Percentiles rank a stretch among this genome's conserved stretches.
phyloP scores from a whole-genome alignment of 2,329 filamentous ascomycete genomes.

The Cladosporium velox region DNA sequence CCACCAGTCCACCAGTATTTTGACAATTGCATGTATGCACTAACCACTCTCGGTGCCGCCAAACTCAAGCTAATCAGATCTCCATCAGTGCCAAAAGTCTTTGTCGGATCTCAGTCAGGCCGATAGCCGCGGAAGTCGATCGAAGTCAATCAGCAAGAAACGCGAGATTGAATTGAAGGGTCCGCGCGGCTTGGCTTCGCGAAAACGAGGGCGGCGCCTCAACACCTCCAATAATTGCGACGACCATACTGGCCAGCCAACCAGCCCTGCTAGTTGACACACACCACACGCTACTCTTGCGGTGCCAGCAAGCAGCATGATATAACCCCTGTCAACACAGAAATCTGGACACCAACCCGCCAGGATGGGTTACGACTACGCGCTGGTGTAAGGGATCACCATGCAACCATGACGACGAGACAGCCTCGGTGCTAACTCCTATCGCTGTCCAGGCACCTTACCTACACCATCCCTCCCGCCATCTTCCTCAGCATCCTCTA shows the following conservation, averaged over 20 bases:
- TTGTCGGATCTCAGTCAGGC: neutral
- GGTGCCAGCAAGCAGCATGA: slow-evolving; percentile 12
- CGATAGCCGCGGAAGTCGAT: slow-evolving; percentile 11
- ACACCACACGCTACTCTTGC: neutral
- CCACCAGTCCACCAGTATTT: too few species aligned
- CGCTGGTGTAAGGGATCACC: slow-evolving; percentile 56
- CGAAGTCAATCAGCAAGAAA: neutral
- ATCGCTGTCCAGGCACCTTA: slow-evolving; percentile 55
- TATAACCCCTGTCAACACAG: neutral
- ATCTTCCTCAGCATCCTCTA: slow-evolving; percentile 60
- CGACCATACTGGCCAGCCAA: neutral
- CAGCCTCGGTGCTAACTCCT: slow-evolving; percentile 11
- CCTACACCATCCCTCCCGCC: slow-evolving; percentile 68
- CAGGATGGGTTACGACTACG: slow-evolving; percentile 62
- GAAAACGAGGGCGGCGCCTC: slow-evolving; percentile 5
- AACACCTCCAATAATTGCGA: neutral
- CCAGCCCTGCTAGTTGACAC: neutral
- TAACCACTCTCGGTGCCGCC: neutral
- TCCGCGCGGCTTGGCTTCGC: slow-evolving; percentile 3
- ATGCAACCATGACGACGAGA: slow-evolving; percentile 1
- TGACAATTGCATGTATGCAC: too few species aligned
- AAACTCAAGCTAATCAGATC: neutral
- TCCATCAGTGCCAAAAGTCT: neutral
- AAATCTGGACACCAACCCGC: neutral
- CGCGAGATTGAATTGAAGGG: neutral